Conservation (phyloP, 2,329 filamentous ascomycete genomes). For the Calonectria crousiana region DNA sequence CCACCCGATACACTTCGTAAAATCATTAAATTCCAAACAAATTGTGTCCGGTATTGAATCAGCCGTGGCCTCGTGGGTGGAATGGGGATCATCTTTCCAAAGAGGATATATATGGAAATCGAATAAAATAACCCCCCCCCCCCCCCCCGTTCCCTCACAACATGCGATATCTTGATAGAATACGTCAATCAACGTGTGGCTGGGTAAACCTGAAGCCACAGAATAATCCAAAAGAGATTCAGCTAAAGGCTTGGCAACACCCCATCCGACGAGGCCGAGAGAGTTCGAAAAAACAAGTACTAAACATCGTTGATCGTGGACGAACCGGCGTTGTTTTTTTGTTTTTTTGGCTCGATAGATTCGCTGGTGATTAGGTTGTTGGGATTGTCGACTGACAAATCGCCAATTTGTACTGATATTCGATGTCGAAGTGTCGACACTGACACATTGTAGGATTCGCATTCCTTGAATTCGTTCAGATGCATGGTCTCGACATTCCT, state of each 20-base stretch:
- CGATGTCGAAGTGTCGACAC: neutral
- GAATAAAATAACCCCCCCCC: neutral
- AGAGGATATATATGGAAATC: neutral
- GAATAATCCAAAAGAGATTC: neutral
- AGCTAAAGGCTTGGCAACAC: neutral
- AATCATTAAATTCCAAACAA: slow-evolving; percentile 3
- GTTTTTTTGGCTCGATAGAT: neutral
- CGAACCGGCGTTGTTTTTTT: neutral
- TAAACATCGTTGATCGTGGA: neutral
- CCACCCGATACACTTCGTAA: slow-evolving; percentile 5
- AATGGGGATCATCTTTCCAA: neutral
- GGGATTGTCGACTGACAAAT: neutral
- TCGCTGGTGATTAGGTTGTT: neutral
- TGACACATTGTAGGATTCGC: neutral
- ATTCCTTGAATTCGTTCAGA: neutral
- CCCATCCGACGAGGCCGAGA: neutral
- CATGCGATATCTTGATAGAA: neutral
- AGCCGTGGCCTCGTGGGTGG: neutral
- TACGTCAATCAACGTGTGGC: neutral
- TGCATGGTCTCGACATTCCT: neutral
- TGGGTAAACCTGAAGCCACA: neutral
- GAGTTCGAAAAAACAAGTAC: neutral
- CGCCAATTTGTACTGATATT: neutral
- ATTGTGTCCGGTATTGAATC: neutral
- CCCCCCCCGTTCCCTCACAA: neutral